Evolutionary conservation across 768 basidiomycete species (phyloP).

Genomic region (Plicaturopsis crispa): DNA sequence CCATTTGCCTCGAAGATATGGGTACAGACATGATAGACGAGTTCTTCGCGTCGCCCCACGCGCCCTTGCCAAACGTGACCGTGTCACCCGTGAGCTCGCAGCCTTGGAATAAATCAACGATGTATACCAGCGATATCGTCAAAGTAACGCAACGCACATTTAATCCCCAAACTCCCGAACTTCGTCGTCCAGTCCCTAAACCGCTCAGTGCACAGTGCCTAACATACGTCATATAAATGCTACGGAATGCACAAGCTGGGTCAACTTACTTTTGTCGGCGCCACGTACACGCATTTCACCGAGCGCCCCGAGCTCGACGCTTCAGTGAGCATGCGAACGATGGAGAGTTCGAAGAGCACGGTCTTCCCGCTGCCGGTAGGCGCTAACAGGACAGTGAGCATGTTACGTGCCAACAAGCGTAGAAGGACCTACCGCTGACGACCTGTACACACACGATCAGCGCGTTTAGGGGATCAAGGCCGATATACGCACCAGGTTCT

Average conservation of each 20-base stretch:
- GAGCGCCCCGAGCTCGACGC: slow-evolving; percentile 24
- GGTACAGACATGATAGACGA: slow-evolving; percentile 69
- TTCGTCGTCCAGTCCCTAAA: slow-evolving; percentile 78
- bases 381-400: slow-evolving; percentile 46
- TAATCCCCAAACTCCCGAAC: slow-evolving; percentile 68
- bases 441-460: too few relatives aligned
- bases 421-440: slow-evolving; percentile 48
- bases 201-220: slow-evolving; percentile 88
- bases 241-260: not conserved
- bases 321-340: slow-evolving; percentile 63
- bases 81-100: slow-evolving; percentile 94
- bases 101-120: slow-evolving; percentile 35
- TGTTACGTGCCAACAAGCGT: slow-evolving; percentile 3
- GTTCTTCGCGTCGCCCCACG: slow-evolving; percentile 67
- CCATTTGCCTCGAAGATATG: too few relatives aligned
- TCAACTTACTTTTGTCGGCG: slow-evolving; percentile 94
- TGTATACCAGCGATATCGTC: too few relatives aligned
- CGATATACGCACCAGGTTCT: slow-evolving; percentile 66
- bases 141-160: slow-evolving; percentile 41
- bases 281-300: slow-evolving; percentile 84
- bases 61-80: slow-evolving; percentile 50
- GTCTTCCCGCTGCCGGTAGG: slow-evolving; percentile 98
- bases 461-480: too few relatives aligned
- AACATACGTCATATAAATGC: slow-evolving; percentile 1
- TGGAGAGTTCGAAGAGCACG: slow-evolving; percentile 85